A percentile compares a stretch with the other conserved stretches of the same genome.
These are phyloP conservation scores for Didymella glomerata DNA, from an alignment of 2,329 filamentous ascomycete species.

Conservation along the genomic window DNA sequence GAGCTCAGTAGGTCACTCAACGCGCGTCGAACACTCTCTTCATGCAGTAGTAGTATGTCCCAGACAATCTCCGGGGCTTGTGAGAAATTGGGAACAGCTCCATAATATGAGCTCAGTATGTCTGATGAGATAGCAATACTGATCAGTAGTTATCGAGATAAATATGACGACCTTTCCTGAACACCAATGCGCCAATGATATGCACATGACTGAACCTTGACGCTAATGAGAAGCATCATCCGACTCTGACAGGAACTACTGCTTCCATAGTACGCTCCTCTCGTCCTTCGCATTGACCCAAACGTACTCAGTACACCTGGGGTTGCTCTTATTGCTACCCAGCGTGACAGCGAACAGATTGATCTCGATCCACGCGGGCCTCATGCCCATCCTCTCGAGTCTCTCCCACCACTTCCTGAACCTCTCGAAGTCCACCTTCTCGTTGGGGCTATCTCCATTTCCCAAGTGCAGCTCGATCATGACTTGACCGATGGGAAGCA, in stretches of 20 bases:
- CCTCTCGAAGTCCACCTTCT: conserved; percentile 36
- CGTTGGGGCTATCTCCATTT: conserved; percentile 27
- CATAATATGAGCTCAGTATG: too few species aligned
- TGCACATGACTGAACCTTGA: background rate
- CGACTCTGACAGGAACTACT: background rate
- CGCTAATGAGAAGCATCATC: background rate
- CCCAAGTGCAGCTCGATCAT: conserved; percentile 48
- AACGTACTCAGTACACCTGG: conserved; percentile 46
- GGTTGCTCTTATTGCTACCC: conserved; percentile 37
- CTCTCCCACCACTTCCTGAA: conserved; percentile 47
- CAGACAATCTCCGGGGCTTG: too few species aligned
- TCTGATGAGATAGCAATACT: too few species aligned
- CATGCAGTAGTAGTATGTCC: too few species aligned
- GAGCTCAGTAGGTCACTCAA: too few species aligned
- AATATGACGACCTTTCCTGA: background rate
- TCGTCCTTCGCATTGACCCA: conserved; percentile 46
- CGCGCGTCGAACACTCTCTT: too few species aligned
- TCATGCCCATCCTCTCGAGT: conserved; percentile 47
- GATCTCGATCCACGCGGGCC: conserved; percentile 47
- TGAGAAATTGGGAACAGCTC: too few species aligned
- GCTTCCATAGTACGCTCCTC: conserved; percentile 39
- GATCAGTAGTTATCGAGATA: background rate
- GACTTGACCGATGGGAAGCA: conserved; percentile 45
- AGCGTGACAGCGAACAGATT: conserved; percentile 45
- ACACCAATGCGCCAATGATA: background rate